These are phyloP conservation scores for Thalassiosira pacifica DNA, from an alignment of 352 stramenopile species.

Conservation along the genomic window DNA sequence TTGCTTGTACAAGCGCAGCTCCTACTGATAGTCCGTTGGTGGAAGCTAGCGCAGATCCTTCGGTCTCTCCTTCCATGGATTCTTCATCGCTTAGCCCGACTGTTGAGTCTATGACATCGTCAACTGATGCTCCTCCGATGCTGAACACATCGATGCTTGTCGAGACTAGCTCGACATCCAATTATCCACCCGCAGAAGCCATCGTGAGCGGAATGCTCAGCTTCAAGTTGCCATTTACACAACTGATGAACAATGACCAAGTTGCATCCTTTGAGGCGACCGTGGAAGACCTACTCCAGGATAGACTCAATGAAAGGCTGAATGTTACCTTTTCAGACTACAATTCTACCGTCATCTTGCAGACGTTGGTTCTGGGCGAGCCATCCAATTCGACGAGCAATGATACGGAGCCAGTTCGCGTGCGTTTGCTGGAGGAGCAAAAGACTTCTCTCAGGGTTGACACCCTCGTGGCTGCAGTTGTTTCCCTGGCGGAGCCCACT, in stretches of 20 bases:
- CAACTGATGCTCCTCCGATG: background rate
- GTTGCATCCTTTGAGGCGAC: background rate
- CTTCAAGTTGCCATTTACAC: slow-evolving; percentile 1
- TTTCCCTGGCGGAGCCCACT: background rate
- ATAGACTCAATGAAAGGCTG: background rate
- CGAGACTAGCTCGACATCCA: background rate
- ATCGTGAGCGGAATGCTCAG: slow-evolving; percentile 10
- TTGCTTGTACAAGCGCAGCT: background rate
- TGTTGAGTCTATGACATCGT: background rate
- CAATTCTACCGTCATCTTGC: background rate
- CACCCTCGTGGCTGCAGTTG: background rate
- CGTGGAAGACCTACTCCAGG: background rate
- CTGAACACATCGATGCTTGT: background rate
- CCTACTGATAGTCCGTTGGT: background rate
- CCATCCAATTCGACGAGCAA: background rate
- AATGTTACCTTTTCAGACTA: background rate
- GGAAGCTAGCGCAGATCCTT: too few relatives aligned
- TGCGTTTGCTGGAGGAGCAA: background rate
- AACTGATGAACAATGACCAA: background rate
- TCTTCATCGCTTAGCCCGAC: background rate
- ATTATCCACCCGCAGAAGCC: background rate
- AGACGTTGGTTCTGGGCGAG: background rate
- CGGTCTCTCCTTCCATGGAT: background rate
- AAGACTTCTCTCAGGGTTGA: background rate
- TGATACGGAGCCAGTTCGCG: background rate